A percentile compares a stretch with the other conserved stretches of the same genome.
Conservation (phyloP, 352 stramenopile genomes). For the Aphanomyces cochlioides region DNA sequence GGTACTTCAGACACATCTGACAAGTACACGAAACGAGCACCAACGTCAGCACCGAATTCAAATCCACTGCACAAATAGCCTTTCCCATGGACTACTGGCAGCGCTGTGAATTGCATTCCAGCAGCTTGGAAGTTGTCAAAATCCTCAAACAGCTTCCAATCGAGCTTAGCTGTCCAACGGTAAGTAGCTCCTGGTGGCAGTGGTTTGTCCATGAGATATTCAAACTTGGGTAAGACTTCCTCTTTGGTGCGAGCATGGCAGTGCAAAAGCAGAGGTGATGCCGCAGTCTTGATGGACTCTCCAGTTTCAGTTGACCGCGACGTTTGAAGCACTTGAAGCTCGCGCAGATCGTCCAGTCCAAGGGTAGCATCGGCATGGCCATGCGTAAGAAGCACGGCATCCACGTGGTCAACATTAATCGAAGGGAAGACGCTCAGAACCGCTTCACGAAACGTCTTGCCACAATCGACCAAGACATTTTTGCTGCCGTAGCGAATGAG, state of each 20-base stretch:
- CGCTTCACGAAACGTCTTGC: conserved; percentile 83
- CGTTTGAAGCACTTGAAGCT: conserved; percentile 52
- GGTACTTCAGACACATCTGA: conserved; percentile 82
- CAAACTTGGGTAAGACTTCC: conserved; percentile 66
- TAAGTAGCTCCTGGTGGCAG: conserved; percentile 36
- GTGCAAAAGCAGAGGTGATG: conserved; percentile 49
- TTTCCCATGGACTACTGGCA: conserved; percentile 76
- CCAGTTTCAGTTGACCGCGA: conserved; percentile 28
- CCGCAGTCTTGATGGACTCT: no score
- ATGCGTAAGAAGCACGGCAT: conserved; percentile 80
- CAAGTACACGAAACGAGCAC: conserved; percentile 79
- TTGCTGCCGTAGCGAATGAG: conserved; percentile 48
- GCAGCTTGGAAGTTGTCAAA: conserved; percentile 47
- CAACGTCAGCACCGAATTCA: conserved; percentile 68
- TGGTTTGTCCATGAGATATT: conserved; percentile 52
- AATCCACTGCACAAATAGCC: conserved; percentile 80
- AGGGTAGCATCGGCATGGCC: conserved; percentile 80
- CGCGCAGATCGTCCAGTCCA: conserved; percentile 79
- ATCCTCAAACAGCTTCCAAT: conserved; percentile 53
- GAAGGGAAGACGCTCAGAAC: conserved; percentile 62
- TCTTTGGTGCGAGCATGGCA: conserved; percentile 53
- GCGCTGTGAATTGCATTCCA: conserved; percentile 51
- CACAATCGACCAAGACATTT: conserved; percentile 82
- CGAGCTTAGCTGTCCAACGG: conserved; percentile 72
- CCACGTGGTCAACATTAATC: conserved; percentile 48